Percentiles rank a stretch among this genome's conserved stretches.
These are phyloP conservation scores for Lichtheimia ornata DNA, from an alignment of 371 early-diverging fungal species.

Conservation along the genomic window DNA sequence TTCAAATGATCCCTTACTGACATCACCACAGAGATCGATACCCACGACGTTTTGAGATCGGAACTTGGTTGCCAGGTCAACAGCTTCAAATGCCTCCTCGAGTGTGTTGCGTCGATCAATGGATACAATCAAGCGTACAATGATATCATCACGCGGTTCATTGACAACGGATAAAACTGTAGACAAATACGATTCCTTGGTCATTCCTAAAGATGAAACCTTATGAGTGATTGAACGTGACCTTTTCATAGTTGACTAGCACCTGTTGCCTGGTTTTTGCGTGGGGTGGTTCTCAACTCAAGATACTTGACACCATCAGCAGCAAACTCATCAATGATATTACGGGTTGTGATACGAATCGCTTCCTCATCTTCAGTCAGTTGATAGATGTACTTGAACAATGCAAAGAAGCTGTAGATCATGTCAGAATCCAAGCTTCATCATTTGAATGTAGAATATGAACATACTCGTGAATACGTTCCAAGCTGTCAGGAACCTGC, in stretches of 20 bases:
- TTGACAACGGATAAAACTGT: conserved; percentile 44
- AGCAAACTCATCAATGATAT: conserved; percentile 58
- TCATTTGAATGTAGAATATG: not conserved
- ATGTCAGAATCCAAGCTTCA: not conserved
- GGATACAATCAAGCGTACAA: conserved; percentile 53
- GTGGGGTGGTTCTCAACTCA: conserved; percentile 65
- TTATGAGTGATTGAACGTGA: not conserved
- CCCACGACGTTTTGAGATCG: conserved; percentile 54
- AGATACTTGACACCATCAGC: conserved; percentile 58
- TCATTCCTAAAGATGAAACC: conserved; percentile 36
- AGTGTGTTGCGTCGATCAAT: conserved; percentile 58
- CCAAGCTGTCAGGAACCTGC: conserved; percentile 33
- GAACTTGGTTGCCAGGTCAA: conserved; percentile 52
- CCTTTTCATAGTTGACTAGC: not conserved
- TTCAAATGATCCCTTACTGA: conserved; percentile 43
- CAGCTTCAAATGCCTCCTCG: conserved; percentile 56
- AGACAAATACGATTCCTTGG: conserved; percentile 56
- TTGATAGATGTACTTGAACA: conserved; percentile 60
- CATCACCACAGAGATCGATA: conserved; percentile 70
- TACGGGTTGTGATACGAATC: conserved; percentile 40
- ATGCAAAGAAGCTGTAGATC: conserved; percentile 50
- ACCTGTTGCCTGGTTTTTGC: conserved; percentile 44
- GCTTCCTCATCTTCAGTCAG: conserved; percentile 54
- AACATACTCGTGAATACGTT: conserved; percentile 37
- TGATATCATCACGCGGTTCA: conserved; percentile 36